Evolutionary conservation across 1,284 basidiomycete genomes (phyloP), one percentile per base, ranked within the genome.

Genomic region (Tilletia indica): DNA sequence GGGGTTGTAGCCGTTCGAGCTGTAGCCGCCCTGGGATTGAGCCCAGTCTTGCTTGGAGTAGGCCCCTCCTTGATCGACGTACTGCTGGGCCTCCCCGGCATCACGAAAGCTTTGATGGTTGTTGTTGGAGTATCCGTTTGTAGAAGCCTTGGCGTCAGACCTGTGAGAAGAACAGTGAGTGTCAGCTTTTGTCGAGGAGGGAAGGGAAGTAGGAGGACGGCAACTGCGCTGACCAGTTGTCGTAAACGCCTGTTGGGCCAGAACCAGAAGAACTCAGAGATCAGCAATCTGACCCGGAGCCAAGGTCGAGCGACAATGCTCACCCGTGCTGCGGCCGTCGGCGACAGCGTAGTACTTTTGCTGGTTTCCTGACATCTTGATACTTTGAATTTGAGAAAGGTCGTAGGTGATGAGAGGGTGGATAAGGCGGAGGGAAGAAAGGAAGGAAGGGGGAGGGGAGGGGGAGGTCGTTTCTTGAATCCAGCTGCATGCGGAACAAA

Each of bases 1-100:
- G 56, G 56, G 56, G 21, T 58, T 58, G 56, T 58, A 58, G 56
- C 56, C 56, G 21, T 58, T 58, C 21, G 56, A 34, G 56, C 56
- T 58, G n/a, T 31, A 5, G 56, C 56, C 56, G 21, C 56, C 56
- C 25, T 34, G 56, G 21, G 56, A 25, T 14, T 58, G 25, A 25
- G 56, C 56, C 56, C 56, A 58, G 16, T 58, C 56, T 6, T 21
- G n/a, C 56, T 58, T 58, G 56, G 56, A 58, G 21, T 21, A 31
- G 34, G 56, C 56, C 25, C 56, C 56, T n/a, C 56, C 56, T 31
- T 14, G 21, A 25, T 21, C 5, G n/a, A 58, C 56, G 21, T 31
- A 58, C n/a, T 58, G 25, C 25, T 11, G 21, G 12, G 56, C 56
- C 21, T 58, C 56, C 12, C 6, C n/a, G 3, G 56, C 4, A 25